phyloP scores from a whole-genome alignment of 305 asterid species.

The Fraxinus paxiana region DNA sequence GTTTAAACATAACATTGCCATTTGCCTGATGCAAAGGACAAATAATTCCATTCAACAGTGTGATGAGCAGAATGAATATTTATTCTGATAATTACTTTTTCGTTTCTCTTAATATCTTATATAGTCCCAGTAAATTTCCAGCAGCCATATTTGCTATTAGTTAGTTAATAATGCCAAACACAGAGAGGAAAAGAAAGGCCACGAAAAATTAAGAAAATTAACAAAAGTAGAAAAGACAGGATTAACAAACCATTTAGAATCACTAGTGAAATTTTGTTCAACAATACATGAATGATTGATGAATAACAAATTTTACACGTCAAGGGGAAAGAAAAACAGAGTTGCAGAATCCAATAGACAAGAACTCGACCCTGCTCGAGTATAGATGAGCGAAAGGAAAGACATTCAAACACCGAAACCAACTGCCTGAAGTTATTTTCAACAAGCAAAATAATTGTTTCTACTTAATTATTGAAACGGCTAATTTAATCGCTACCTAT shows the following conservation, averaged over 20 bases:
- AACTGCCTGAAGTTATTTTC: slow-evolving; percentile 24
- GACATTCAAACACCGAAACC: not conserved
- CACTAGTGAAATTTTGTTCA: not conserved
- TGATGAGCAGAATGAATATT: no score
- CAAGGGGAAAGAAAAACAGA: not conserved
- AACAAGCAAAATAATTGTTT: slow-evolving; percentile 18
- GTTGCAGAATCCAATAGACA: not conserved
- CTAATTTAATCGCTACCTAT: slow-evolving; percentile 28
- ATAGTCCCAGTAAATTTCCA: not conserved
- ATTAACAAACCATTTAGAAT: not conserved
- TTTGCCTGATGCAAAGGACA: no score
- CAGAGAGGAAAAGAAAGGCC: not conserved
- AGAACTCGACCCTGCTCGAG: not conserved
- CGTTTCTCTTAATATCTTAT: not conserved
- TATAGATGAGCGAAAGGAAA: not conserved
- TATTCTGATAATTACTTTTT: no score
- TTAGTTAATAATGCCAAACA: not conserved
- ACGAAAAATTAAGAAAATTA: not conserved
- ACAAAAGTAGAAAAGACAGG: not conserved
- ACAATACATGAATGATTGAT: not conserved
- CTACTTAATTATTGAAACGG: slow-evolving; percentile 35
- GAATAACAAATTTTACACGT: not conserved
- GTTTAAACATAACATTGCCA: no score
- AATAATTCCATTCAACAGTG: no score
- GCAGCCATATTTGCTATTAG: not conserved